phyloP scores from a whole-genome alignment of 345 rosid species.

The Brassica cretica region DNA sequence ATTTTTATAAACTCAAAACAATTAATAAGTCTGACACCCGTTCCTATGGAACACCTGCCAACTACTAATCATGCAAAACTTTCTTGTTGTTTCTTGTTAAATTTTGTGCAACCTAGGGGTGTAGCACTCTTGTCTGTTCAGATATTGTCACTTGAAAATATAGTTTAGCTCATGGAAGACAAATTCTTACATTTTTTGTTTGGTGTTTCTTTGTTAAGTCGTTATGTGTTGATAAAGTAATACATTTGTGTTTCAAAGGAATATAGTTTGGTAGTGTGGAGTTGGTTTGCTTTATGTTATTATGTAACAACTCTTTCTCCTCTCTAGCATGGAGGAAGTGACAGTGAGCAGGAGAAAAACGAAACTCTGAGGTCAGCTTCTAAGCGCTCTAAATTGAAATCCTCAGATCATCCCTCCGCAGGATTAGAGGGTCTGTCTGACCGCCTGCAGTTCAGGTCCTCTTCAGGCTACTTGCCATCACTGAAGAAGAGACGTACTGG shows the following conservation, averaged over 20 bases:
- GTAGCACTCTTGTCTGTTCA: constrained; percentile 14
- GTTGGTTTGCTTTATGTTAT: constrained; percentile 11
- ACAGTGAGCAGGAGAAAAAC: constrained; percentile 66
- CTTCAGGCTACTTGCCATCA: constrained; percentile 61
- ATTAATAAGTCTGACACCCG: constrained; percentile 8
- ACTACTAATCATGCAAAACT: constrained; percentile 9
- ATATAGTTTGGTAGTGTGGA: constrained; percentile 13
- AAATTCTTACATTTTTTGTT: background rate
- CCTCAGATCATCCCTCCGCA: constrained; percentile 43
- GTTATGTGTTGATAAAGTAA: constrained; percentile 17
- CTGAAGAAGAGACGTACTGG: constrained; percentile 72
- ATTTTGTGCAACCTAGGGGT: constrained; percentile 1
- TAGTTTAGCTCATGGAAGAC: background rate
- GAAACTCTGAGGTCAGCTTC: constrained; percentile 52
- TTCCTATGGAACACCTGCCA: constrained; percentile 16
- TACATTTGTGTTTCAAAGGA: background rate
- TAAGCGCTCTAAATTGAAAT: constrained; percentile 54
- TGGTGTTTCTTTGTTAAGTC: constrained; percentile 13
- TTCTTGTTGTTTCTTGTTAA: constrained; percentile 13
- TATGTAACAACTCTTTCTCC: constrained; percentile 22
- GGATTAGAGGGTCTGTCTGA: constrained; percentile 56
- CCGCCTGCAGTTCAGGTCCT: constrained; percentile 66
- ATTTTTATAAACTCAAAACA: constrained; percentile 14
- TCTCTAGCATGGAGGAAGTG: constrained; percentile 65
- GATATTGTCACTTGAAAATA: constrained; percentile 14